Evolutionary conservation across 1,139 yeast genomes (phyloP), one percentile per base, ranked within the genome.

Genomic region (Pneumocystis wakefieldiae): DNA sequence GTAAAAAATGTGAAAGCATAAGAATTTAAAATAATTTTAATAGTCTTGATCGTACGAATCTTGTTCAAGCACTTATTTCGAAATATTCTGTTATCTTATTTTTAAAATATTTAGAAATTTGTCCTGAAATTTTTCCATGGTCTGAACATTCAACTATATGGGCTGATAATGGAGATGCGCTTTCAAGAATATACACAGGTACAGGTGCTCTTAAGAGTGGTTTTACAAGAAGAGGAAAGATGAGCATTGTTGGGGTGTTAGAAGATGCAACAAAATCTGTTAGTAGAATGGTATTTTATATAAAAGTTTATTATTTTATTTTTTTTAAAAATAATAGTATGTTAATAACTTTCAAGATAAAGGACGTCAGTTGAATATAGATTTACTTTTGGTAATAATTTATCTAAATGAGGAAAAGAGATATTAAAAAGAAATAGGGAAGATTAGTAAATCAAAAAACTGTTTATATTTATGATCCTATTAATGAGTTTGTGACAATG

Each of bases 101-200:
- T 68, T 72, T 89, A 59, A 80, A 78, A 63, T 85, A 83, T 69
- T 78, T 80, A 63, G 72, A 74, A 62, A 74, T 75, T 65, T 71
- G 72, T 41, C 61, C 63, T 2, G 61, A 57, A 73, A 69, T 74
- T 10, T 92, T 84, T 28, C 75, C 87, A 59, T 79, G 84, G 72
- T 72, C 75, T 57, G 83, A 81, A 66, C 97, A 91, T 71, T 87
- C 90, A 69, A 78, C 85, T 3, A 75, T 92, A 29, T 94, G 98
- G 98, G 99, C 98, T 0, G 97, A 94, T 73, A 91, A 92, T 73
- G 99, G 98, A 60, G 98, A 94, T 74, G 96, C 94, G 66, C 82
- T 94, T 10, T 90, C 97, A 0, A 97, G 90, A 73, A 92, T 92
- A 37, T 94, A 94, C 72, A 92, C 98, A 0, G 98, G 98, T 6